These are phyloP conservation scores for Nicotiana attenuata DNA, from an alignment of 257 asterid species.

Conservation along the genomic window DNA sequence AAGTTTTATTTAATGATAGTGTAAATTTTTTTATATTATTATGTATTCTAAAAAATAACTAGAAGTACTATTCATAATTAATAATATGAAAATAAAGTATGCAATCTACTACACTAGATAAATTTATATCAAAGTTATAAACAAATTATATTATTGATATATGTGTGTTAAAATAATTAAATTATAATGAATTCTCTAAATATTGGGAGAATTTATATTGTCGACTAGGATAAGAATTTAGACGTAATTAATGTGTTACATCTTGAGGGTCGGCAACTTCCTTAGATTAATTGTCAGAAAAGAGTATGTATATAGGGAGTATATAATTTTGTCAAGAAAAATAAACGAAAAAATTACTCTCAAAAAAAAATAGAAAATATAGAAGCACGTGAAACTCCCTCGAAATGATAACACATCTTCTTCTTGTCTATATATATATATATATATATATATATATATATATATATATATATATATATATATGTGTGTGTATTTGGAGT, in stretches of 20 bases:
- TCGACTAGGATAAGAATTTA: background rate
- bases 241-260: background rate
- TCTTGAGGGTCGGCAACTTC: background rate
- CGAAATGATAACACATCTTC: background rate
- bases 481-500: background rate
- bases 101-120: no score
- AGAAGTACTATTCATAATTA: background rate
- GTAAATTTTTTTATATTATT: background rate
- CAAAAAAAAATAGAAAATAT: background rate
- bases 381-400: background rate
- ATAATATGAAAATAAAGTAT: background rate
- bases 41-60: background rate
- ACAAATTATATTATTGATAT: no score
- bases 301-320: background rate
- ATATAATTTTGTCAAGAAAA: background rate
- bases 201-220: background rate
- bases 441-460: no score
- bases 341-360: background rate
- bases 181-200: background rate
- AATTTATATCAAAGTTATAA: no score
- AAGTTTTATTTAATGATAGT: no score
- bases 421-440: no score
- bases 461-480: no score
- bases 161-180: background rate
- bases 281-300: conserved; percentile 2